These are phyloP conservation scores for Paecilomyces dactylethromorphus DNA, from an alignment of 2,329 filamentous ascomycete genomes.

Conservation along the genomic window DNA sequence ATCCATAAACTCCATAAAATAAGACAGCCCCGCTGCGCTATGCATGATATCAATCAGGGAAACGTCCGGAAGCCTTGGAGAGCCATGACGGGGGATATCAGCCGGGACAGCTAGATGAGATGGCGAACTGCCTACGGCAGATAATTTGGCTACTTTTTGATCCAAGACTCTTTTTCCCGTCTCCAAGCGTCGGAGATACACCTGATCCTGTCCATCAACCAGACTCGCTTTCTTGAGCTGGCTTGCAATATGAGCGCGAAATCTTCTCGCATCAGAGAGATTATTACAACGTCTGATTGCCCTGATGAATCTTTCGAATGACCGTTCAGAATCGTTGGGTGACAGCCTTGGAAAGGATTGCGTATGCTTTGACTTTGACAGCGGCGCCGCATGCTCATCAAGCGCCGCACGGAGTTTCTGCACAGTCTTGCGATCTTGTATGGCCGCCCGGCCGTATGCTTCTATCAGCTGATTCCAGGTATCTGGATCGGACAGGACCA, in stretches of 20 bases:
- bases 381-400: slow-evolving; percentile 87
- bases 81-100: slow-evolving; percentile 25
- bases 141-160: slow-evolving; percentile 77
- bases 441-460: slow-evolving; percentile 72
- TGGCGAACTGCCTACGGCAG: slow-evolving; percentile 54
- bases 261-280: slow-evolving; percentile 83
- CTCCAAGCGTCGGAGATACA: slow-evolving; percentile 83
- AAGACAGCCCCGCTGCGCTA: slow-evolving; percentile 84
- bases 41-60: slow-evolving; percentile 80
- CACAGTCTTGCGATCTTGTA: slow-evolving; percentile 94
- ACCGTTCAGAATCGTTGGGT: slow-evolving; percentile 78
- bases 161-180: slow-evolving; percentile 86
- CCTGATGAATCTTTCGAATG: slow-evolving; percentile 90
- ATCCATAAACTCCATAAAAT: slow-evolving; percentile 99
- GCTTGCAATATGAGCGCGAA: slow-evolving; percentile 85
- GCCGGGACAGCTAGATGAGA: slow-evolving; percentile 20
- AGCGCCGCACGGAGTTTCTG: slow-evolving; percentile 83
- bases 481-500: slow-evolving; percentile 80
- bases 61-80: slow-evolving; percentile 66
- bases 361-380: slow-evolving; percentile 58
- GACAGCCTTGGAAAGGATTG: slow-evolving; percentile 70
- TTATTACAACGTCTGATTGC: slow-evolving; percentile 84
- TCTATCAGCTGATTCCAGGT: slow-evolving; percentile 98
- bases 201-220: slow-evolving; percentile 70
- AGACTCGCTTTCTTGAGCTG: slow-evolving; percentile 81